Evolutionary conservation across 352 stramenopile genomes (phyloP), one percentile per base, ranked within the genome.

Genomic region (Blastocystis sp.): DNA sequence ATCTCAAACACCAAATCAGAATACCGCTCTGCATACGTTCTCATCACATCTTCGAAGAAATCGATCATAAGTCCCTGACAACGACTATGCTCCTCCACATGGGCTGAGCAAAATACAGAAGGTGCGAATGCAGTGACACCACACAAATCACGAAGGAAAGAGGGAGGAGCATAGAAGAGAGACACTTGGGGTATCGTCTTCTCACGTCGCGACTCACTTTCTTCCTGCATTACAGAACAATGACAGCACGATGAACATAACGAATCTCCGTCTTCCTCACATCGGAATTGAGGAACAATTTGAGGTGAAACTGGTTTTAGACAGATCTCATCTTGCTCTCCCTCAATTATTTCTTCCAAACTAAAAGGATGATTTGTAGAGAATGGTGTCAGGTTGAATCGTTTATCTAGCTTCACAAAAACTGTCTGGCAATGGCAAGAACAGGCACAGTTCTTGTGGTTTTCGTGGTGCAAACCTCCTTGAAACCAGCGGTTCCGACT

Each of bases 41-140:
- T 65, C 70, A 81, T 62, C 0, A 81, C 50, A 16, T 81, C 70
- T 26, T 50, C n/a, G 11, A 81, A 81, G 43, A 81, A 81, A 5
- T 81, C 45, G 30, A 81, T 16, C 70, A 45, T 65, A 24, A 81
- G 55, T 8, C 50, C 50, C 24, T 81, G 70, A 41, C 70, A 81
- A 1, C 8, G 39, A 43, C 70, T 65, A 20, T 81, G 37, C 50
- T 63, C 70, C 54, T 81, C 70, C 26, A 26, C 47, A 24, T 62
- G n/a, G 26, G 37, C n/a, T 16, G 37, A 20, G 43, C 70, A 81
- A 7, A 16, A 24, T 26, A 64, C 34, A 20, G 47, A 5, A 16
- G 70, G 55, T 16, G 70, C 34, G 37, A 63, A 81, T 5, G 70
- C 70, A n/a, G 70, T 64, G 20, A 81, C 43, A 34, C 70, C 43